phyloP scores from a whole-genome alignment of 257 asterid genomes.

The Rehmannia glutinosa region DNA sequence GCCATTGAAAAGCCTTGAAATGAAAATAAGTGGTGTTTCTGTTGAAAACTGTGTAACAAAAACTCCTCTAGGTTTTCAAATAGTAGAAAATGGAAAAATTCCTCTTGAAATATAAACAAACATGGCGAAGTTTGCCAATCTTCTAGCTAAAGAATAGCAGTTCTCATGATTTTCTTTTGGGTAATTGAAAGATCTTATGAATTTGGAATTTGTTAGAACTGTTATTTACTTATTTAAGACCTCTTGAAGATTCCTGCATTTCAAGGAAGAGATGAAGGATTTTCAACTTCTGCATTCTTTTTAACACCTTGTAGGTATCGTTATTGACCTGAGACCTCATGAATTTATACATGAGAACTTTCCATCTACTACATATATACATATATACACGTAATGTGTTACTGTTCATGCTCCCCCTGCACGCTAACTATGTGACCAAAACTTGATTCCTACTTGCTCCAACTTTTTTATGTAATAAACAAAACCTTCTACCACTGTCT shows the following conservation, averaged over 20 bases:
- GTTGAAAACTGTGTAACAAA: too few species aligned
- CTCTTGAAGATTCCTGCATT: background rate
- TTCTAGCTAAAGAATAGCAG: background rate
- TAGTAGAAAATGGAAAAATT: background rate
- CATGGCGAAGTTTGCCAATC: background rate
- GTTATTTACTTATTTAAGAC: too few species aligned
- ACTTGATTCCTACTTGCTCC: background rate
- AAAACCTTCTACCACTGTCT: conserved; percentile 11
- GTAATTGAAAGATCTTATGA: background rate
- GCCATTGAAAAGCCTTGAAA: too few species aligned
- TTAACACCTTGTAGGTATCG: background rate
- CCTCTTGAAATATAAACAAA: background rate
- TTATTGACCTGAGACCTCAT: too few species aligned
- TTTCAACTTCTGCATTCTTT: background rate
- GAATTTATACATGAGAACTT: too few species aligned
- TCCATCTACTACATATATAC: too few species aligned
- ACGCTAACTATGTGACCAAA: background rate
- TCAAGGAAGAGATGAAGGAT: background rate
- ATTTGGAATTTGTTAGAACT: background rate
- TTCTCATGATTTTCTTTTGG: background rate
- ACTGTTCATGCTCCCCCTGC: background rate
- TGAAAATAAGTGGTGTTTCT: too few species aligned
- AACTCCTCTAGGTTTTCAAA: background rate
- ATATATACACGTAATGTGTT: too few species aligned
- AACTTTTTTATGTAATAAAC: conserved; percentile 5